Evolutionary conservation across 345 rosid species (phyloP), one percentile per base, ranked within the genome.

Genomic region (Schrenkiella parvula): DNA sequence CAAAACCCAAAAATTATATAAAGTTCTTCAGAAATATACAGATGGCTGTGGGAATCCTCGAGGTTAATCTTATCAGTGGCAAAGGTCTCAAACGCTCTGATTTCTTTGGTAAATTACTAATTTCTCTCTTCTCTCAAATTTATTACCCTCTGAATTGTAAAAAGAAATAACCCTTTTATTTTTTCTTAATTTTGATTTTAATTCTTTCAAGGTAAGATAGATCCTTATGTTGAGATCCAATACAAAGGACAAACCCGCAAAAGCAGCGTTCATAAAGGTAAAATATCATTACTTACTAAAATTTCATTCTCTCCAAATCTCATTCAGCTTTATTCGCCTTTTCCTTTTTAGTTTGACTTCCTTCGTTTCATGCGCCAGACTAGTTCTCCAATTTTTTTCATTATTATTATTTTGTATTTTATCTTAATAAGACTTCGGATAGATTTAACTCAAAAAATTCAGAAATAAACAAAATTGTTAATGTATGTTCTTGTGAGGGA

Each of bases 11-110:
- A 0, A 55, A 8, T 54, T 54, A 7, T 55, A n/a, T 8, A 54
- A 9, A 32, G 3, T 17, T 57, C 43, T 34, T 17, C 17, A 19
- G 19, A 55, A 26, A 32, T 37, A 32, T 37, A 28, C 11, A 53
- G 9, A 61, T 90, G 98, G 98, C 84, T 41, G 64, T 83, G 5
- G 98, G 98, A 60, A 62, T 83, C 21, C 60, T 93, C 79, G 96
- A 93, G 84, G 91, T 91, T 46, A 52, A 68, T 35, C 76, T 91
- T 44, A 73, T 86, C 37, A 81, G 64, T 68, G 96, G 92, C 2
- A 93, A 93, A 79, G 86, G 86, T 79, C 91, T 93, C 38, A 58
- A 77, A 60, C 53, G 71, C 64, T 57, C 83, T 1, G 96, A 93
- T 83, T 82, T 91, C 59, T 71, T 86, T 8, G 88, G 97, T 90